Evolutionary conservation across 345 rosid genomes (phyloP).

Genomic region (Isatis tinctoria): DNA sequence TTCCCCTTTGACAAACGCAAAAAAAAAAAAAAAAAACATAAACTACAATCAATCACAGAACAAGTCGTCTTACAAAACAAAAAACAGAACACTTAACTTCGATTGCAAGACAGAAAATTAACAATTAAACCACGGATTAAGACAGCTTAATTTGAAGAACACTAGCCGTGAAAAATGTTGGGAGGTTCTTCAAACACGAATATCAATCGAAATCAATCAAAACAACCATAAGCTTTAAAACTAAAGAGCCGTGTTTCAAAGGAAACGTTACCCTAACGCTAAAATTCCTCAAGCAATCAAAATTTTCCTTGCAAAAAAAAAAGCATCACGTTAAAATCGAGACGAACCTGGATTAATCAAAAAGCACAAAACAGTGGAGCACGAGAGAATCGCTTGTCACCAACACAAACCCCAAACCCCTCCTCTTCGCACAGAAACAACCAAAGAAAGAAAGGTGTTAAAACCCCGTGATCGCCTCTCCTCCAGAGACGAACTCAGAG

Average conservation of each 20-base stretch:
- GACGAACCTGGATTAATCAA: conserved; percentile 32
- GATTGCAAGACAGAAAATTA: conserved; percentile 28
- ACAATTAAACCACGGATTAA: conserved; percentile 18
- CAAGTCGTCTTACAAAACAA: not conserved
- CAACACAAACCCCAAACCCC: not conserved
- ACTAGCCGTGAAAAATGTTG: not conserved
- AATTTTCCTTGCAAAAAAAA: not conserved
- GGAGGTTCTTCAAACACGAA: not conserved
- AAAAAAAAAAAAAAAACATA: not conserved
- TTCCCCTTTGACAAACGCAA: conserved; percentile 2
- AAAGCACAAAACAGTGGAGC: conserved; percentile 14
- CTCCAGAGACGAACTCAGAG: not conserved
- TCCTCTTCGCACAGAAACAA: not conserved
- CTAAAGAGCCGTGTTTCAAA: no score
- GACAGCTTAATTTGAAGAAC: not conserved
- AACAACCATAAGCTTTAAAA: no score
- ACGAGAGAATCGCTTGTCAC: conserved; percentile 25
- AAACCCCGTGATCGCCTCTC: conserved; percentile 31
- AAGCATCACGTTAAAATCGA: not conserved
- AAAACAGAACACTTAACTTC: conserved; percentile 31
- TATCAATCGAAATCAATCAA: not conserved
- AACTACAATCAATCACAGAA: not conserved
- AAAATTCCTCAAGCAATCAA: not conserved
- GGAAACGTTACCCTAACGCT: not conserved
- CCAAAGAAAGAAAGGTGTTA: not conserved